phyloP scores from a whole-genome alignment of 768 basidiomycete species.

The Termitomyces sp. region DNA sequence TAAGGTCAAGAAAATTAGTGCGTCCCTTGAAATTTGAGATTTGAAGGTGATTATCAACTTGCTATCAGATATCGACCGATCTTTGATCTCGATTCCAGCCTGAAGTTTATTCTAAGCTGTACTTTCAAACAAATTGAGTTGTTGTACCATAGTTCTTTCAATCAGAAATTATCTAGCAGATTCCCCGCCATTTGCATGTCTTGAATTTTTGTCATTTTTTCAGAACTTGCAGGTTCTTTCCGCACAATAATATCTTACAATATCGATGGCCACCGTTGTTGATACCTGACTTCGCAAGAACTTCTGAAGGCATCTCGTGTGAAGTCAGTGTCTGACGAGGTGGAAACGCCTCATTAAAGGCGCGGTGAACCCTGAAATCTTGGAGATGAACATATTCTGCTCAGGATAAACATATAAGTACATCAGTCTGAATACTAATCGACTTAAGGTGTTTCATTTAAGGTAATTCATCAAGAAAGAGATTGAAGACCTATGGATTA shows the following conservation, averaged over 20 bases:
- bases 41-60: not conserved
- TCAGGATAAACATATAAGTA: not conserved
- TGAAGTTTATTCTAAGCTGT: not conserved
- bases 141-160: not conserved
- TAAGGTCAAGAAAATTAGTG: not conserved
- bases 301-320: not conserved
- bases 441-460: not conserved
- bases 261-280: not conserved
- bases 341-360: too few relatives aligned
- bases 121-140: not conserved
- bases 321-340: not conserved
- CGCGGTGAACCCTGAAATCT: too few relatives aligned
- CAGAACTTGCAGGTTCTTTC: not conserved
- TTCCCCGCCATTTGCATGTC: not conserved
- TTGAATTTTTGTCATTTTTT: not conserved
- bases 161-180: not conserved
- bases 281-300: not conserved
- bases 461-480: too few relatives aligned
- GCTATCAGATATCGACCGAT: too few relatives aligned
- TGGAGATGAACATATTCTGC: too few relatives aligned
- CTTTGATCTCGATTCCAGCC: not conserved
- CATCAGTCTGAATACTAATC: not conserved
- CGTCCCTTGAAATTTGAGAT: not conserved
- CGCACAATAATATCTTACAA: not conserved
- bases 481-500: too few relatives aligned